Evolutionary conservation across 805 yeast species (phyloP).

Genomic region (Metschnikowia noctiluminum): DNA sequence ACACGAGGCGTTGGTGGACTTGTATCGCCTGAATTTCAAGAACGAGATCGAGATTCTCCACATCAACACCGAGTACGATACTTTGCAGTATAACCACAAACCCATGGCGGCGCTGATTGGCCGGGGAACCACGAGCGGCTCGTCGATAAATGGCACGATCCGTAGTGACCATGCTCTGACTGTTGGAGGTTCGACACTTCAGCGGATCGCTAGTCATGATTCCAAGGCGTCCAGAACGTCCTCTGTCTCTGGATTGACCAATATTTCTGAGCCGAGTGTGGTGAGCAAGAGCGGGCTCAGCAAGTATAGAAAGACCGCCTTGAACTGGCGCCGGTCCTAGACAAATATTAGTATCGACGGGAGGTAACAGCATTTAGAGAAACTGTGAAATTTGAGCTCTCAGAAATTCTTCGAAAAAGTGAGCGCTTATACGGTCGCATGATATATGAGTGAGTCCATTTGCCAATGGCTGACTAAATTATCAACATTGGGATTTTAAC

Average conservation of each 20-base stretch:
- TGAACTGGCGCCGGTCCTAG: conserved; percentile 33
- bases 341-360: not conserved
- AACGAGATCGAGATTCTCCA: conserved; percentile 53
- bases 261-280: conserved; percentile 10
- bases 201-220: conserved; percentile 19
- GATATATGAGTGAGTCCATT: no score
- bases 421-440: no score
- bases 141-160: conserved; percentile 1
- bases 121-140: conserved; percentile 3
- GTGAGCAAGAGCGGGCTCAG: conserved; percentile 8
- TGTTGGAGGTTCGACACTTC: conserved; percentile 1
- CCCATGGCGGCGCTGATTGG: conserved; percentile 14
- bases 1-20: conserved; percentile 62
- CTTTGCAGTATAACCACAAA: conserved; percentile 24
- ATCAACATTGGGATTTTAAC: no score
- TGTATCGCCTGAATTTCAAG: conserved; percentile 65
- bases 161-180: conserved; percentile 4
- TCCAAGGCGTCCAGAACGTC: conserved; percentile 16
- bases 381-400: no score
- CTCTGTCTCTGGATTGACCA: conserved; percentile 12
- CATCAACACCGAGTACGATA: conserved; percentile 33
- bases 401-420: no score
- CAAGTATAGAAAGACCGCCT: conserved; percentile 32
- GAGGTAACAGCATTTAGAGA: no score
- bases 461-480: no score